Evolutionary conservation across 2,329 filamentous ascomycete genomes (phyloP).

Genomic region (Tolypocladium endophyticum): DNA sequence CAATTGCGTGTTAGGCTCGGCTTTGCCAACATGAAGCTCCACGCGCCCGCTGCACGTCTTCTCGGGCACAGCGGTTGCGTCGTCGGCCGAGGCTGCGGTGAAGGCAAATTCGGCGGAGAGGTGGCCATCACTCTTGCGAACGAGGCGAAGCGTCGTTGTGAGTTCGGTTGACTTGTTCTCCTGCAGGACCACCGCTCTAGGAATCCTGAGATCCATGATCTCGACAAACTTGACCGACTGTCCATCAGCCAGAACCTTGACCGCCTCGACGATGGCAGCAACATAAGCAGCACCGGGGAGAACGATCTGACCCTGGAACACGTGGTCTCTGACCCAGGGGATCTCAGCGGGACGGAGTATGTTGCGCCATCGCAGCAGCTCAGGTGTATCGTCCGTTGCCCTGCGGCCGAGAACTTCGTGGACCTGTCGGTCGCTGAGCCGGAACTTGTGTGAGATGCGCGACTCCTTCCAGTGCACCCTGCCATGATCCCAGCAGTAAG

Average conservation of each 20-base stretch:
- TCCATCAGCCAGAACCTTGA: not conserved
- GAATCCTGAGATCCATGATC: not conserved
- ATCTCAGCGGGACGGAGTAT: slow-evolving; percentile 34
- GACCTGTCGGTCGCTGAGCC: slow-evolving; percentile 26
- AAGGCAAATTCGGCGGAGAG: not conserved
- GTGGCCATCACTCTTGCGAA: not conserved
- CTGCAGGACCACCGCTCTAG: not conserved
- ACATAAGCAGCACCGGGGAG: slow-evolving; percentile 35
- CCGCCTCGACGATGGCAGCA: slow-evolving; percentile 32
- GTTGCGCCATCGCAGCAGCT: slow-evolving; percentile 32
- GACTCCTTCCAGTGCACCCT: slow-evolving; percentile 14
- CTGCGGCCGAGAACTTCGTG: slow-evolving; percentile 32
- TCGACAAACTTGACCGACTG: not conserved
- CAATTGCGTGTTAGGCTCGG: not conserved
- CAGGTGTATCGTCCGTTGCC: slow-evolving; percentile 9
- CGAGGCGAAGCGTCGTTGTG: not conserved
- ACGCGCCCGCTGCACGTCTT: not conserved
- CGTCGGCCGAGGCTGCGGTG: not conserved
- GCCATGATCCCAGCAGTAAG: slow-evolving; percentile 21
- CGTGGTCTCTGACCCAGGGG: slow-evolving; percentile 47
- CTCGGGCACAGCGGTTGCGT: not conserved
- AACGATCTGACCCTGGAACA: slow-evolving; percentile 37
- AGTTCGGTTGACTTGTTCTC: not conserved
- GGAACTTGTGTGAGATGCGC: slow-evolving; percentile 10
- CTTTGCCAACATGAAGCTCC: not conserved